Evolutionary conservation across 148 eudicot species (phyloP).

Genomic region (Salicornia ramosissima): DNA sequence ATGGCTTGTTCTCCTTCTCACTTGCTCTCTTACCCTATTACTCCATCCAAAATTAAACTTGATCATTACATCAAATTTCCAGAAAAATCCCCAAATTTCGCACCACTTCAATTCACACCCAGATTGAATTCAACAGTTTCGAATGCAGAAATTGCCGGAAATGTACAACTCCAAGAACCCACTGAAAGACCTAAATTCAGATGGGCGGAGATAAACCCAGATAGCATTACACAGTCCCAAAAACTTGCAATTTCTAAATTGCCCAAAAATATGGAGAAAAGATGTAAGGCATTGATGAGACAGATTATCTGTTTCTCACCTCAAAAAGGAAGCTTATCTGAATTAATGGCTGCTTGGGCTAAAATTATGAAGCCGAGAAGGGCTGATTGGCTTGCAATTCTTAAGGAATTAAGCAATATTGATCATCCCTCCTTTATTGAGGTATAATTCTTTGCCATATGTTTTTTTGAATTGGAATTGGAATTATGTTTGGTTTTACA

Average conservation of each 20-base stretch:
- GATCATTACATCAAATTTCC: not conserved
- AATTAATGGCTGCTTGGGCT: constrained; percentile 64
- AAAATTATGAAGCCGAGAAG: constrained; percentile 66
- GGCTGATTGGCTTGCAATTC: constrained; percentile 85
- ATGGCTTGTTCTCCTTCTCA: constrained; percentile 29
- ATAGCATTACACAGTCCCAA: constrained; percentile 47
- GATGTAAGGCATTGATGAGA: constrained; percentile 69
- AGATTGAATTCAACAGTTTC: constrained; percentile 5
- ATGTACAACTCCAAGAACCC: constrained; percentile 17
- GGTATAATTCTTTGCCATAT: constrained; percentile 29
- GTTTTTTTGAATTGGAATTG: not conserved
- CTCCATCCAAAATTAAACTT: constrained; percentile 13
- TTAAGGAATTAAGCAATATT: constrained; percentile 63
- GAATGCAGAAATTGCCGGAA: constrained; percentile 19
- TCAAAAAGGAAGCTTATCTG: constrained; percentile 41
- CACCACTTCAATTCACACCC: constrained; percentile 7
- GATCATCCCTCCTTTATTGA: constrained; percentile 59
- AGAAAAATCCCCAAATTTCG: constrained; percentile 17
- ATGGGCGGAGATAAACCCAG: constrained; percentile 46
- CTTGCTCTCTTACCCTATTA: constrained; percentile 22
- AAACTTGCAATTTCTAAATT: constrained; percentile 43
- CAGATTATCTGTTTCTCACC: constrained; percentile 66
- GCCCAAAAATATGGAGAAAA: constrained; percentile 63
- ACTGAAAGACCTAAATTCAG: constrained; percentile 35
- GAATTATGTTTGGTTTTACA: not conserved